Conservation (phyloP, 2,329 filamentous ascomycete genomes). For the Metarhizium anisopliae region DNA sequence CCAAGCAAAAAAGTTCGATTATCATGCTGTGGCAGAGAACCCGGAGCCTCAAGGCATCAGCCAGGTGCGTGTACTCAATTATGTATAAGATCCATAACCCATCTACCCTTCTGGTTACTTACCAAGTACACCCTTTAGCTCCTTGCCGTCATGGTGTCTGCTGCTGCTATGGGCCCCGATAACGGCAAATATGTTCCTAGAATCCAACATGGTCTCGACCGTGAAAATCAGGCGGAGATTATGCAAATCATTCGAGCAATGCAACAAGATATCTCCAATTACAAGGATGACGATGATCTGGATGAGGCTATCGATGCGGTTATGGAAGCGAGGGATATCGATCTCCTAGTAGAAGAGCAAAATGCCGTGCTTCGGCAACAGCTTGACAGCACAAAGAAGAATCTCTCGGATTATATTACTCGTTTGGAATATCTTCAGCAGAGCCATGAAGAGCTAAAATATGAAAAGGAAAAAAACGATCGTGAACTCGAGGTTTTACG, state of each 20-base stretch:
- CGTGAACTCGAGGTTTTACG: conserved; percentile 41
- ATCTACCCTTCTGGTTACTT: conserved; percentile 13
- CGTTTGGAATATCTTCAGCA: conserved; percentile 51
- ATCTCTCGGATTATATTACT: conserved; percentile 49
- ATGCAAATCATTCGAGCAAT: conserved; percentile 35
- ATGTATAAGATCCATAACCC: neutral
- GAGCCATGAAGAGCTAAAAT: conserved; percentile 56
- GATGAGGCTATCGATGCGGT: conserved; percentile 30
- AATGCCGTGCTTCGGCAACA: conserved; percentile 41
- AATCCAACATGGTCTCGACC: conserved; percentile 33
- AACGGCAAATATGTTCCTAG: conserved; percentile 42
- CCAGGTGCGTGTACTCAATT: conserved; percentile 30
- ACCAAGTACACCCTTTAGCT: conserved; percentile 33
- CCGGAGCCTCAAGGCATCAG: conserved; percentile 44
- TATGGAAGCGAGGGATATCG: conserved; percentile 40
- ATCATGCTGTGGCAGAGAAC: conserved; percentile 49
- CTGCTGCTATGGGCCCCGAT: conserved; percentile 52
- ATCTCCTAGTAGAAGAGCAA: conserved; percentile 48
- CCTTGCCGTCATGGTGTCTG: conserved; percentile 50
- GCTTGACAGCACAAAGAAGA: conserved; percentile 44
- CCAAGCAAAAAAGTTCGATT: conserved; percentile 43
- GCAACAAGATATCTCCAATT: conserved; percentile 27
- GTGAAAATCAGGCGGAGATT: conserved; percentile 33
- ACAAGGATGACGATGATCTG: conserved; percentile 27
- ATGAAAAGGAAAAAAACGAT: conserved; percentile 50